phyloP scores from a whole-genome alignment of 129 eudicot species.

The Calendula officinalis region DNA sequence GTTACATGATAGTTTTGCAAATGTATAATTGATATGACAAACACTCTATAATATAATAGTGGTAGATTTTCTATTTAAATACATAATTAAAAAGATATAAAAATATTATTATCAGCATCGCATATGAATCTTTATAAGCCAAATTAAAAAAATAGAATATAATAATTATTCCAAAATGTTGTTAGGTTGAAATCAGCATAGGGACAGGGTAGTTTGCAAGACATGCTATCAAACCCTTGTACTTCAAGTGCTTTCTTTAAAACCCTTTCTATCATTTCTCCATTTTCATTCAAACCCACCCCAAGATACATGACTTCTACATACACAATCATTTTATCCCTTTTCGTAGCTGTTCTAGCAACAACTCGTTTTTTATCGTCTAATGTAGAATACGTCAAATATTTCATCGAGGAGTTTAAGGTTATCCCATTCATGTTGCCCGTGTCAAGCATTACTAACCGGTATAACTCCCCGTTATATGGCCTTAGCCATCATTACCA shows the following conservation, averaged over 20 bases:
- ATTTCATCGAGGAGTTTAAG: constrained; percentile 9
- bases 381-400: constrained; percentile 11
- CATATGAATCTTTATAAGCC: too few species aligned
- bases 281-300: constrained; percentile 3
- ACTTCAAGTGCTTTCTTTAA: constrained; percentile 64
- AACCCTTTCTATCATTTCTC: constrained; percentile 19
- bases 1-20: too few species aligned
- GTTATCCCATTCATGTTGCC: constrained; percentile 14
- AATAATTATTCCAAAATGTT: neutral
- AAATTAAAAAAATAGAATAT: too few species aligned
- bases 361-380: constrained; percentile 40
- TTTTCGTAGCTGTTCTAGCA: constrained; percentile 46
- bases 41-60: too few species aligned
- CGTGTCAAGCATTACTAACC: constrained; percentile 2
- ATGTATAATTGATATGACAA: too few species aligned
- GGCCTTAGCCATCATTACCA: constrained; percentile 25
- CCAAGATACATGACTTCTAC: constrained; percentile 32
- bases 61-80: too few species aligned
- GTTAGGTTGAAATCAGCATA: constrained; percentile 38
- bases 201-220: constrained; percentile 85
- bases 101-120: too few species aligned
- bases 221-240: constrained; percentile 61
- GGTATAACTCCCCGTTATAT: constrained; percentile 8
- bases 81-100: too few species aligned
- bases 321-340: constrained; percentile 27